A percentile compares a stretch with the other conserved stretches of the same genome.
Evolutionary conservation across 495 filamentous ascomycete genomes (phyloP).

Genomic region (Xylaria intraflava): DNA sequence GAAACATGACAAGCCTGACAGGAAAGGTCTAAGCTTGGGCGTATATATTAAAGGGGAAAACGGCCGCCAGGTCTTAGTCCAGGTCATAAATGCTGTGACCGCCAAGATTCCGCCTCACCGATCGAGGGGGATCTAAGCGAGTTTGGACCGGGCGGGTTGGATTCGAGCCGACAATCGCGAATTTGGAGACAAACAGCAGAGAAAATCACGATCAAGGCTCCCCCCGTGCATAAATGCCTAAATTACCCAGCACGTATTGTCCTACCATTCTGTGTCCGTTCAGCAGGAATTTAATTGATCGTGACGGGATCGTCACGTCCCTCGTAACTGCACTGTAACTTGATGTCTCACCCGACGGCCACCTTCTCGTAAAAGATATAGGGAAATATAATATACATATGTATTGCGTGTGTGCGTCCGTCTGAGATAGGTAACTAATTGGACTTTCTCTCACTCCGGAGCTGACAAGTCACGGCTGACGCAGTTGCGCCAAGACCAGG

Average conservation of each 20-base stretch:
- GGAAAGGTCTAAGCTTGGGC: no score
- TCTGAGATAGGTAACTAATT: background rate
- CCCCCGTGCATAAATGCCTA: background rate
- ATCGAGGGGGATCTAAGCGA: no score
- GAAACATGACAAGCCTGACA: background rate
- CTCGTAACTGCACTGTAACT: slow-evolving; percentile 14
- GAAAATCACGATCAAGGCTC: slow-evolving; percentile 2
- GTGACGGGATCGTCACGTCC: slow-evolving; percentile 26
- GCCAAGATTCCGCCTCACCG: slow-evolving; percentile 9
- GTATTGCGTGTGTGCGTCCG: background rate
- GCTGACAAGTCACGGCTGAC: background rate
- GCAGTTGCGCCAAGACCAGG: slow-evolving; percentile 1
- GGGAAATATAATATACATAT: no score
- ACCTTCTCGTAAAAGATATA: background rate
- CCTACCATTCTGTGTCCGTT: background rate
- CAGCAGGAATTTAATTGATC: slow-evolving; percentile 21
- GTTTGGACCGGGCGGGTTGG: slow-evolving; percentile 9
- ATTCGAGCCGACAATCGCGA: background rate
- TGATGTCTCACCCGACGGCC: slow-evolving; percentile 1
- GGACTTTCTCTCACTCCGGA: background rate
- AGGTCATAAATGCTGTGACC: slow-evolving; percentile 15
- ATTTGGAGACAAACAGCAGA: no score
- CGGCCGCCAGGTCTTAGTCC: no score
- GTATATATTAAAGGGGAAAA: no score
- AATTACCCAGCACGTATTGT: background rate